Evolutionary conservation across 768 basidiomycete species (phyloP).

Genomic region (Kondoa malvinella): DNA sequence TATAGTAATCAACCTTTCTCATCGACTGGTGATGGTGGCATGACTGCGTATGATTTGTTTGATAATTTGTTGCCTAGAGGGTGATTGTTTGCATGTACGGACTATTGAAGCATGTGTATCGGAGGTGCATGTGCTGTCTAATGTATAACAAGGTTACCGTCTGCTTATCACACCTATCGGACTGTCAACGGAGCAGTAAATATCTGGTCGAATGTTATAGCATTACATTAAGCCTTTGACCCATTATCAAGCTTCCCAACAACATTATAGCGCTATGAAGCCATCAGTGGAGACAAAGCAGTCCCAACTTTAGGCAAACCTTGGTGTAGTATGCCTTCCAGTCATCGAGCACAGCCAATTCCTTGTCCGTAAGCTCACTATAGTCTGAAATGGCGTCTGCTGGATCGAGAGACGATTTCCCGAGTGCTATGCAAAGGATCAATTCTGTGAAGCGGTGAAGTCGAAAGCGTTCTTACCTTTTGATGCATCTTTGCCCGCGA

Average conservation of each 20-base stretch:
- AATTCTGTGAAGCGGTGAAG: background rate
- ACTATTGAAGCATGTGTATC: background rate
- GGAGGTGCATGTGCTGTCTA: background rate
- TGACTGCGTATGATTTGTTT: background rate
- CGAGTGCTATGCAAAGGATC: conserved; percentile 35
- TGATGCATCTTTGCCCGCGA: conserved; percentile 88
- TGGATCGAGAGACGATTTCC: conserved; percentile 66
- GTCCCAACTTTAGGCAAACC: conserved; percentile 32
- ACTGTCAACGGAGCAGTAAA: too few species aligned
- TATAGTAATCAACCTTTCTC: background rate
- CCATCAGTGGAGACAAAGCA: conserved; percentile 31
- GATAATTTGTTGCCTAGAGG: background rate
- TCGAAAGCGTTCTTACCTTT: conserved; percentile 36
- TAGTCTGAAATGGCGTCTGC: conserved; percentile 83
- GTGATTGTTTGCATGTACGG: background rate
- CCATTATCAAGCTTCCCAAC: conserved; percentile 46
- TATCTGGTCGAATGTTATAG: background rate
- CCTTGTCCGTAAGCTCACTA: conserved; percentile 51
- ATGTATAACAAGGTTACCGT: background rate
- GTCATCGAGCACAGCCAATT: conserved; percentile 64
- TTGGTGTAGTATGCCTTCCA: conserved; percentile 79
- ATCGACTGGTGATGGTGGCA: background rate
- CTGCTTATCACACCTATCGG: too few species aligned
- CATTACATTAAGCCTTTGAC: background rate
- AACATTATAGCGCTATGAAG: conserved; percentile 61